Conservation (phyloP, 1,284 basidiomycete genomes). For the Cutaneotrichosporon dermatis region DNA sequence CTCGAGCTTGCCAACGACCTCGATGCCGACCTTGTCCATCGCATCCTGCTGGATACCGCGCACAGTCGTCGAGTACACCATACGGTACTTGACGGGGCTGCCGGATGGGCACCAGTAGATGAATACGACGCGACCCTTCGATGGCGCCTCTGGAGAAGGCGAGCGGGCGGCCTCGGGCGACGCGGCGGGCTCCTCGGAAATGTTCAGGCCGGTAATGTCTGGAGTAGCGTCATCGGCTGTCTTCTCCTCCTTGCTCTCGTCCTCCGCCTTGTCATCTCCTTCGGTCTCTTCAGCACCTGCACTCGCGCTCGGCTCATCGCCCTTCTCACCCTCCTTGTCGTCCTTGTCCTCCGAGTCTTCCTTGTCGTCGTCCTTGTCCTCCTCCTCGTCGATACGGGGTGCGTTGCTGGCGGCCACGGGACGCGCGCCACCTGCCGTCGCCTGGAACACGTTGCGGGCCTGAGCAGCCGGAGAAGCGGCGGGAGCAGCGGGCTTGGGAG, state of each 20-base stretch:
- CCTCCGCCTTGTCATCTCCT: slow-evolving; percentile 7
- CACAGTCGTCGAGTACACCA: slow-evolving; percentile 76
- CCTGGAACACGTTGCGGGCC: slow-evolving; percentile 41
- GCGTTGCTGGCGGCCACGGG: slow-evolving; percentile 19
- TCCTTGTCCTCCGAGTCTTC: slow-evolving; percentile 9
- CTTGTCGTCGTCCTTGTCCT: slow-evolving; percentile 7
- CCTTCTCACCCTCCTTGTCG: slow-evolving; percentile 8
- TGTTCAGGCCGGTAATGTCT: slow-evolving; percentile 9
- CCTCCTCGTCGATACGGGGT: slow-evolving; percentile 15
- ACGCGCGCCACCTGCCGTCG: slow-evolving; percentile 36
- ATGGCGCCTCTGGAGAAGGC: slow-evolving; percentile 12
- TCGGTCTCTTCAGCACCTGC: slow-evolving; percentile 1
- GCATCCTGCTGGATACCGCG: slow-evolving; percentile 58
- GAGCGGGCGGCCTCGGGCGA: slow-evolving; percentile 1
- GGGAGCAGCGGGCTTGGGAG: slow-evolving; percentile 21
- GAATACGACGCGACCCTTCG: slow-evolving; percentile 57
- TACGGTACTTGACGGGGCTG: slow-evolving; percentile 74
- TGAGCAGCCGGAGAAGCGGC: slow-evolving; percentile 8
- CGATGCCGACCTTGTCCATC: slow-evolving; percentile 52
- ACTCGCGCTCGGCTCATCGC: slow-evolving; percentile 5
- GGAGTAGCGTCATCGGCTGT: neutral
- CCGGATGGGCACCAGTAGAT: slow-evolving; percentile 79
- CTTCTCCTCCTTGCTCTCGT: slow-evolving; percentile 6
- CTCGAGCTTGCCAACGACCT: slow-evolving; percentile 58
- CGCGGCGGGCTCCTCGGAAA: slow-evolving; percentile 7